Base-by-base conservation (phyloP, 2,329 filamentous ascomycete species). In the Clarireedia paspali region DNA sequence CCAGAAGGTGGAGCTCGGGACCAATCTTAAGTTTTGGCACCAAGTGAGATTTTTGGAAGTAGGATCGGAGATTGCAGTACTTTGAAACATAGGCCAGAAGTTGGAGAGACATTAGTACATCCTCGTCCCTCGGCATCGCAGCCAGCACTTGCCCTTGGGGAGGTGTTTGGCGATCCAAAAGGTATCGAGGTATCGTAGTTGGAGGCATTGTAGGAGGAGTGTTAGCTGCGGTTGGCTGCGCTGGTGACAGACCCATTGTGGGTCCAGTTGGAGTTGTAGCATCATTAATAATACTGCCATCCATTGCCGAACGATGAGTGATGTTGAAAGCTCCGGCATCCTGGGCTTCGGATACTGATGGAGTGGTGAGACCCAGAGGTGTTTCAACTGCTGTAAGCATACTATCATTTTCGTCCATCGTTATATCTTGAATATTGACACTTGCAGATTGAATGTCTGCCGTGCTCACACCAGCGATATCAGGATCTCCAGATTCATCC, bases 51-150 rank as follows among this genome's bases (percentile, higher is more conserved):
- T 88, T 82, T 69, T 99, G 94, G 71, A 99, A 99, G 71, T 96
- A 99, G 4, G 89, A 87, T 17, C 94, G 84, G 30, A 99, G 81
- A 65, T 95, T 95, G 77, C 94, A 97, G 73, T 99, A 99, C 72
- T 99, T 99, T 24, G 91, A 96, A 56, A 99, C 92, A 70, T 99
- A 99, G 15, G 94, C 94, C 47, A 99, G 81, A 20, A 99, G 82
- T 72, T 99, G 94, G 39, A 99, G 79, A 5, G 94, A 96, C 92
- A 99, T 96, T 61, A 99, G 78, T 2, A 99, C 94, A 67, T 99
- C 94, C 71, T 99, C 94, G 66, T 99, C 94, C 50, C 94, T 84
- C 9, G 94, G 94, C 88, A 97, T 95, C 10, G 91, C 87, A 27
- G 91, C 89, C 34, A 96, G 76, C 64, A 95, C 85, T 63, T 87